Evolutionary conservation across 1,139 yeast genomes (phyloP), one percentile per base, ranked within the genome.

Genomic region (Ogataea hybrid): DNA sequence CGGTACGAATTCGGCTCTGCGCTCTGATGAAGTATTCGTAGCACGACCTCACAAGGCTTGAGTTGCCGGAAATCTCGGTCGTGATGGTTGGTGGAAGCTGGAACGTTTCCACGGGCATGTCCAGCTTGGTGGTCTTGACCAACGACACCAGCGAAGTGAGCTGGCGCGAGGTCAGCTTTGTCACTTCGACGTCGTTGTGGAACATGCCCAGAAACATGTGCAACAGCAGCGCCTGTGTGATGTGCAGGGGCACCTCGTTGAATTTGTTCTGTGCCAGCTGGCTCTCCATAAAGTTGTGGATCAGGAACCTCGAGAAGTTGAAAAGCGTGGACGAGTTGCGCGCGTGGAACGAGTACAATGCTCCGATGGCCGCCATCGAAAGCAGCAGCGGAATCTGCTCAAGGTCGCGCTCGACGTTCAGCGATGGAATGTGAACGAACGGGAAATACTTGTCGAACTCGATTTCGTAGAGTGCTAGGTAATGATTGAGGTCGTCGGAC

Each of bases 331-430:
- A 72, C 0, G 96, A 85, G 57, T 85, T 85, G 29, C 81, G 69
- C 20, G 86, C 84, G 60, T 89, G 95, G 63, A 84, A 87, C 1
- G 86, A 79, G 56, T 87, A 87, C 21, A 89, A 69, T 0, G 97
- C 96, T 32, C 97, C 97, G 47, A 89, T 78, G 17, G 95, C 84
- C 1, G 95, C 84, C 78, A 89, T 85, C 10, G 92, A 77, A 42
- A 88, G 67, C n/a, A 88, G 62, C 41, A 89, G 67, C 1, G 96
- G 92, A 45, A 84, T 79, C 58, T 84, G 84, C 39, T 82, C 86
- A 43, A 71, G 62, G 48, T 72, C 71, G 32, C 71, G 70, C 14
- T 77, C 79, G 55, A 72, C 64, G 46, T 73, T 67, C 44, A 85
- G 69, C 3, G 89, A 73, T 10, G 84, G 83, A 37, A 87, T 70